Conservation (phyloP, 768 basidiomycete species). For the Rhodotorula paludigena region DNA sequence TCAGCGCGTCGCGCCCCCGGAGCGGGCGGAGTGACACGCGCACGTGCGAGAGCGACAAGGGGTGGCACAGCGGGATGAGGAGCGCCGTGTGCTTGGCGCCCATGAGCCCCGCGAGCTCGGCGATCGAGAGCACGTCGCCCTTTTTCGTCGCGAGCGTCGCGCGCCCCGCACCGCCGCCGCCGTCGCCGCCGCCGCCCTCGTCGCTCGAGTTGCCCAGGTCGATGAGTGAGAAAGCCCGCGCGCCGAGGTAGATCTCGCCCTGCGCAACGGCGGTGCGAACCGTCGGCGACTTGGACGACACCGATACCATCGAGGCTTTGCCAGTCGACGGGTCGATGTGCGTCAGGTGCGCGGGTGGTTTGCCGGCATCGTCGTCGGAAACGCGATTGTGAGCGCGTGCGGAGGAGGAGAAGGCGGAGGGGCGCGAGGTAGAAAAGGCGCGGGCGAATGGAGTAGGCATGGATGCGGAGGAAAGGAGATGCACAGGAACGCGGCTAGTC, state of each 20-base stretch:
- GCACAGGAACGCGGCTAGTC: not conserved
- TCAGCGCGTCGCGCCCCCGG: conserved; percentile 8
- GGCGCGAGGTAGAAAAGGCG: not conserved
- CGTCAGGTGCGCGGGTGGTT: conserved; percentile 51
- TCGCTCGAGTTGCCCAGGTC: conserved; percentile 39
- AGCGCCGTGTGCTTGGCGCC: conserved; percentile 75
- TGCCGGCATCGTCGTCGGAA: too few species aligned
- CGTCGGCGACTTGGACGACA: conserved; percentile 60
- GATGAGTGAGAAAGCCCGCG: conserved; percentile 62
- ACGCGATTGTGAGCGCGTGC: not conserved
- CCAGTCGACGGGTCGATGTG: conserved; percentile 66
- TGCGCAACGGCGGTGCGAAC: conserved; percentile 67
- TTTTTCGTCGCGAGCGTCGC: conserved; percentile 40
- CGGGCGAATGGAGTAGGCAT: not conserved
- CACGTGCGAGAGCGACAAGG: conserved; percentile 67
- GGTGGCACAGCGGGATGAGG: conserved; percentile 83
- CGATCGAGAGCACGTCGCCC: conserved; percentile 46
- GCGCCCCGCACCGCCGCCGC: not conserved
- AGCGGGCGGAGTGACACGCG: conserved; percentile 58
- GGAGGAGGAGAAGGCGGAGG: too few species aligned
- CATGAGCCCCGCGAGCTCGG: conserved; percentile 79
- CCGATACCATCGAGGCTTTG: conserved; percentile 76
- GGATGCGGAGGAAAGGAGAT: not conserved
- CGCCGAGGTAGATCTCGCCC: conserved; percentile 66
- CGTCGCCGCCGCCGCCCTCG: too few species aligned